These are phyloP conservation scores for Boletus bicolor DNA, from an alignment of 768 basidiomycete species.

Conservation along the genomic window DNA sequence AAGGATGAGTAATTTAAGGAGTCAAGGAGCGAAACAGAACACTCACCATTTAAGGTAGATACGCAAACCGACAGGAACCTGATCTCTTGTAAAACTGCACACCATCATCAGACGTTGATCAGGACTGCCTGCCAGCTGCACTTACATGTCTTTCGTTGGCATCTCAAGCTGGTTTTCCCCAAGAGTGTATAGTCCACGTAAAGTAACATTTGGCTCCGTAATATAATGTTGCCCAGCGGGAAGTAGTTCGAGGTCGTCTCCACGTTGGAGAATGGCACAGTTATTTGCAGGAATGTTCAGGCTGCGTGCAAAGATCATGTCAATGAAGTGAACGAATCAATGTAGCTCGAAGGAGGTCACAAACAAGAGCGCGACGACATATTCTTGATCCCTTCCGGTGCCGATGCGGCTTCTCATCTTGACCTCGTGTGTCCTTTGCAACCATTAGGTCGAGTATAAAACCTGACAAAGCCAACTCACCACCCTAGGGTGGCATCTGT, in stretches of 20 bases:
- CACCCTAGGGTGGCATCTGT: constrained; percentile 64
- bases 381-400: constrained; percentile 48
- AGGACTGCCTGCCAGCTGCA: not conserved
- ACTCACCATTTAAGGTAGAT: constrained; percentile 77
- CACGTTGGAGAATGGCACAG: constrained; percentile 80
- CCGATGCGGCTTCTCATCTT: constrained; percentile 65
- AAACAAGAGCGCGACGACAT: constrained; percentile 79
- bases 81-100: constrained; percentile 74
- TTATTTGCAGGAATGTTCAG: constrained; percentile 84
- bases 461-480: constrained; percentile 19
- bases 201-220: constrained; percentile 78
- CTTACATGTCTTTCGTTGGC: constrained; percentile 85
- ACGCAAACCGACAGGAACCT: constrained; percentile 80
- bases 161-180: constrained; percentile 85
- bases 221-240: constrained; percentile 83
- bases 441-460: not conserved
- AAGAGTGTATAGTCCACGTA: constrained; percentile 75
- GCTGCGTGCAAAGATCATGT: constrained; percentile 35
- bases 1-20: not conserved
- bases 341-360: constrained; percentile 3
- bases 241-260: constrained; percentile 74
- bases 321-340: not conserved
- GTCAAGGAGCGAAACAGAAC: constrained; percentile 7
- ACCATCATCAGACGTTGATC: not conserved
- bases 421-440: constrained; percentile 62